Evolutionary conservation across 805 yeast genomes (phyloP).

Genomic region (Yarrowia sp.): DNA sequence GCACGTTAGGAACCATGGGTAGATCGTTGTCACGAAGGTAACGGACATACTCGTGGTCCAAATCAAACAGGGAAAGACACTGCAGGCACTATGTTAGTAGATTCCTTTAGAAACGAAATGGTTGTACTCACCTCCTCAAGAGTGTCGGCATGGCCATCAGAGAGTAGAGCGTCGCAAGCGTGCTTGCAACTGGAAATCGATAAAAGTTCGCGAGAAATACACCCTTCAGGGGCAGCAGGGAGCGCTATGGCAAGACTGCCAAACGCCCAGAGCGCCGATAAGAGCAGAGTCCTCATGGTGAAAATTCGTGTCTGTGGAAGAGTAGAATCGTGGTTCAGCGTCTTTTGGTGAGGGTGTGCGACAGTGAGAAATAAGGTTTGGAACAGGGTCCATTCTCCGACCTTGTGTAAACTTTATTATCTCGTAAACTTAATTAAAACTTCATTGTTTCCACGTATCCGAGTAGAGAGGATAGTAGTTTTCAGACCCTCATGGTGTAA

Average conservation of each 20-base stretch:
- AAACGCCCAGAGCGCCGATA: background rate
- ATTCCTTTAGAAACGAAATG: too few species aligned
- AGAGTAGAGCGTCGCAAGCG: background rate
- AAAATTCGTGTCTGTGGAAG: background rate
- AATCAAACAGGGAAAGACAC: background rate
- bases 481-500: too few species aligned
- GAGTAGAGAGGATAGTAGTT: too few species aligned
- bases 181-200: background rate
- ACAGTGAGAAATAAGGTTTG: too few species aligned
- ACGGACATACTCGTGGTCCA: background rate
- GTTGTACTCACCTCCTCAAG: background rate
- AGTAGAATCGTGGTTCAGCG: too few species aligned
- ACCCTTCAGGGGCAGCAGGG: background rate
- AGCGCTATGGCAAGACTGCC: background rate
- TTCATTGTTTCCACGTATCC: too few species aligned
- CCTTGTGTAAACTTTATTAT: too few species aligned
- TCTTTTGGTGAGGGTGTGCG: too few species aligned
- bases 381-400: too few species aligned
- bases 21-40: background rate
- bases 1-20: background rate
- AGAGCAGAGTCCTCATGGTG: background rate
- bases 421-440: too few species aligned
- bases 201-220: background rate
- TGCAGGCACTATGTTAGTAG: slow-evolving; percentile 8
- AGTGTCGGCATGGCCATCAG: background rate